A percentile compares a stretch with the other conserved stretches of the same genome.
phyloP scores from a whole-genome alignment of 352 stramenopile genomes.

The Blastocystis sp. region DNA sequence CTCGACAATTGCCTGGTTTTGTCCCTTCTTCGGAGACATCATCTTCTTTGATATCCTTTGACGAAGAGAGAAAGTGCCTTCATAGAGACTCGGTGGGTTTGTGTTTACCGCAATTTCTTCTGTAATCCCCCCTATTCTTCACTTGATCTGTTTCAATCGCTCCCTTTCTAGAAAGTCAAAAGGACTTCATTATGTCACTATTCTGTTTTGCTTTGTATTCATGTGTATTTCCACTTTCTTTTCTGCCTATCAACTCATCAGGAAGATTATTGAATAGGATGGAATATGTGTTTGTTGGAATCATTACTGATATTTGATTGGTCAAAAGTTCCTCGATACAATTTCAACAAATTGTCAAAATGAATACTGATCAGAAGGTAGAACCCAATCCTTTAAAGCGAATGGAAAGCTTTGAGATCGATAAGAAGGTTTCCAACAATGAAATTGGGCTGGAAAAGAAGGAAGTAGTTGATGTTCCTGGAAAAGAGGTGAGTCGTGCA shows the following conservation, averaged over 20 bases:
- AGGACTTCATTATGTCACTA: not conserved
- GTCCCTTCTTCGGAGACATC: conserved; percentile 55
- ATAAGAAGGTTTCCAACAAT: conserved; percentile 16
- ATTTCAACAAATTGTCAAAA: not conserved
- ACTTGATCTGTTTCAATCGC: not conserved
- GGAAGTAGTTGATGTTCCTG: not conserved
- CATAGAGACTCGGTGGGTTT: conserved; percentile 16
- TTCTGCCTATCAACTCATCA: not conserved
- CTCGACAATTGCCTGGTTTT: conserved; percentile 25
- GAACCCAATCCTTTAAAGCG: not conserved
- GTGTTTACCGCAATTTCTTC: conserved; percentile 49
- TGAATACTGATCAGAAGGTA: not conserved
- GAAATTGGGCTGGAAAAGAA: not conserved
- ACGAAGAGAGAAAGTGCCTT: not conserved
- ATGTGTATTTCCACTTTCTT: conserved; percentile 36
- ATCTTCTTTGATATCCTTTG: conserved; percentile 53
- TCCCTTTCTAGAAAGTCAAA: not conserved
- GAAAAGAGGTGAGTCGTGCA: not conserved
- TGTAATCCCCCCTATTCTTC: conserved; percentile 23
- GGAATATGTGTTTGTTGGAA: not conserved
- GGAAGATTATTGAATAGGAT: conserved; percentile 28
- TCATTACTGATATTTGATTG: not conserved
- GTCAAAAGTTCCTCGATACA: not conserved
- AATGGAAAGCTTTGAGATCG: conserved; percentile 45
- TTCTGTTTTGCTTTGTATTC: conserved; percentile 10